phyloP scores from a whole-genome alignment of 441 rosid genomes.

The Pelargonium hybrid region DNA sequence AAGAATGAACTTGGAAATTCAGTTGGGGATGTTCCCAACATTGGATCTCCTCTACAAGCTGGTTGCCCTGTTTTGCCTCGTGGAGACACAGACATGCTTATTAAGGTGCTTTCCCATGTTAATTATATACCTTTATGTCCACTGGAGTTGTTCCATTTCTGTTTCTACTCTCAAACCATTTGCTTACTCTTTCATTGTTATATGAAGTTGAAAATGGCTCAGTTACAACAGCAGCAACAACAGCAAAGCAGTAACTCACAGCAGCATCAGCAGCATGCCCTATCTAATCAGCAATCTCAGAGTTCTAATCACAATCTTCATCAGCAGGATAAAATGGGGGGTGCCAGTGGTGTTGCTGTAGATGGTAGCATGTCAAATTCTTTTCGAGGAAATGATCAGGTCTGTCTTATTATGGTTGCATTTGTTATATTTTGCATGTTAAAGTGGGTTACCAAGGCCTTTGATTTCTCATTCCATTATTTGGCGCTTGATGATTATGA shows the following conservation, averaged over 20 bases:
- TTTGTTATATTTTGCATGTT: neutral
- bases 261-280: slow-evolving; percentile 47
- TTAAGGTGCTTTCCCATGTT: slow-evolving; percentile 37
- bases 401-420: slow-evolving; percentile 18
- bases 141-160: neutral
- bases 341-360: slow-evolving; percentile 42
- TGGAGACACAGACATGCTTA: slow-evolving; percentile 47
- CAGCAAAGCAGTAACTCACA: slow-evolving; percentile 33
- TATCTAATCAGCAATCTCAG: slow-evolving; percentile 60
- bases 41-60: slow-evolving; percentile 49
- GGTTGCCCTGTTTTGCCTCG: slow-evolving; percentile 29
- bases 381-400: slow-evolving; percentile 77
- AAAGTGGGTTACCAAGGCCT: neutral
- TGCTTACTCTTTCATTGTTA: slow-evolving; percentile 12
- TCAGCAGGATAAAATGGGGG: slow-evolving; percentile 60
- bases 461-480: neutral
- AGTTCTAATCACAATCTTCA: slow-evolving; percentile 47
- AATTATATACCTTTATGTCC: neutral
- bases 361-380: slow-evolving; percentile 74
- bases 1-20: slow-evolving; percentile 53
- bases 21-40: slow-evolving; percentile 51
- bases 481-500: neutral
- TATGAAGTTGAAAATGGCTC: slow-evolving; percentile 51
- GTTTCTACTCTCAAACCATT: neutral
- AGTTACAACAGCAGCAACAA: slow-evolving; percentile 36